phyloP scores from a whole-genome alignment of 495 filamentous ascomycete genomes.

The Xylaria sp. region DNA sequence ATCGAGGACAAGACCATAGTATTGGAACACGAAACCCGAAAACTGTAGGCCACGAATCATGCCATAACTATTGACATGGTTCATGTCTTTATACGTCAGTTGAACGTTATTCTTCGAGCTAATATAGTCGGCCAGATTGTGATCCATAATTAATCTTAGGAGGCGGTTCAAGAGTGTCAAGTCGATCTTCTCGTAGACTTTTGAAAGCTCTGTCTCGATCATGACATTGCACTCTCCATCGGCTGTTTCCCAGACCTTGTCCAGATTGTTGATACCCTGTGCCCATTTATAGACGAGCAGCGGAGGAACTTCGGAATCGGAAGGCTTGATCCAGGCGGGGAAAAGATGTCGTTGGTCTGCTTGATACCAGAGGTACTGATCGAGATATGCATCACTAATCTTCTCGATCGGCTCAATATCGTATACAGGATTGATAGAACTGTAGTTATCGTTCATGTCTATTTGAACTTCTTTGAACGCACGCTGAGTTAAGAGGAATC shows the following conservation, averaged over 20 bases:
- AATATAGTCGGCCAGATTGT: conserved; percentile 99
- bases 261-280: conserved; percentile 99
- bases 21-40: conserved; percentile 98
- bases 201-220: conserved; percentile 97
- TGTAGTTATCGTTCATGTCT: conserved; percentile 99
- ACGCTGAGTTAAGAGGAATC: conserved; percentile 93
- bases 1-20: conserved; percentile 96
- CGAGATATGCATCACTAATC: conserved; percentile 98
- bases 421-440: conserved; percentile 97
- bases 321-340: conserved; percentile 99
- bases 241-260: conserved; percentile 92
- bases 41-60: conserved; percentile 98
- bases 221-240: conserved; percentile 99
- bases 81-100: conserved; percentile 99
- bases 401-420: conserved; percentile 99
- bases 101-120: conserved; percentile 99
- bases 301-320: conserved; percentile 98
- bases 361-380: conserved; percentile 99
- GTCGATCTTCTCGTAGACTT: conserved; percentile 99
- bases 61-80: conserved; percentile 98
- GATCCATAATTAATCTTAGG: conserved; percentile 96
- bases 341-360: conserved; percentile 98
- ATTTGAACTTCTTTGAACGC: conserved; percentile 99
- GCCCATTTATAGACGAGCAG: conserved; percentile 98
- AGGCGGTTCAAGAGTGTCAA: conserved; percentile 93